A percentile compares a stretch with the other conserved stretches of the same genome.
Conservation (phyloP, 768 basidiomycete genomes). For the Hortiboletus flavorubellus region DNA sequence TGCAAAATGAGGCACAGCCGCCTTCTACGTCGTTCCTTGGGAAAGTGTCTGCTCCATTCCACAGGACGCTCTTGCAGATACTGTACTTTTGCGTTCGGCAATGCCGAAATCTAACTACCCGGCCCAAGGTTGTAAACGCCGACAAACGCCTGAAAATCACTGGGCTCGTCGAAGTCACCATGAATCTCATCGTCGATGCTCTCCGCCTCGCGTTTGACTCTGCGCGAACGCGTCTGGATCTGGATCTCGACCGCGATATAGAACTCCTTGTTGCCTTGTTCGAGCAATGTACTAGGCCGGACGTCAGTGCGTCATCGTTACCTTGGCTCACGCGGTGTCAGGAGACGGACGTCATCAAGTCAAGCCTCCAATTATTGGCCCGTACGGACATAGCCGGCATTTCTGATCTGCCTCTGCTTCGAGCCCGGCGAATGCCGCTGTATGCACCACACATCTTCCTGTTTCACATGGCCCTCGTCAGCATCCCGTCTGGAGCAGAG, state of each 20-base stretch:
- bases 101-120: slow-evolving; percentile 46
- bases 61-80: slow-evolving; percentile 75
- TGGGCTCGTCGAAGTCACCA: slow-evolving; percentile 56
- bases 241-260: slow-evolving; percentile 77
- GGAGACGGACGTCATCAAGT: slow-evolving; percentile 73
- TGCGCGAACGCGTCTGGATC: slow-evolving; percentile 52
- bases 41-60: slow-evolving; percentile 63
- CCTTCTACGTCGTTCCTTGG: slow-evolving; percentile 73
- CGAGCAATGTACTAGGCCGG: slow-evolving; percentile 69
- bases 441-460: slow-evolving; percentile 77
- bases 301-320: slow-evolving; percentile 64
- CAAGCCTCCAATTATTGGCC: slow-evolving; percentile 70
- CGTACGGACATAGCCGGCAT: slow-evolving; percentile 67
- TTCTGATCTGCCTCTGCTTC: slow-evolving; percentile 60
- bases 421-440: slow-evolving; percentile 60
- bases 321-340: slow-evolving; percentile 80
- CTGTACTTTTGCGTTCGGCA: slow-evolving; percentile 75
- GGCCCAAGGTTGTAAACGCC: slow-evolving; percentile 51
- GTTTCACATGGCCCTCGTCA: slow-evolving; percentile 84
- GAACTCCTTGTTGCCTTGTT: slow-evolving; percentile 81
- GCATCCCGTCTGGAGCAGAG: slow-evolving; percentile 75
- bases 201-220: slow-evolving; percentile 62
- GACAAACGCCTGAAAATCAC: slow-evolving; percentile 61
- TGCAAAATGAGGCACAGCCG: slow-evolving; percentile 71
- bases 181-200: slow-evolving; percentile 66